Evolutionary conservation across 805 yeast species (phyloP).

Genomic region (Scheffersomyces ergatensis): DNA sequence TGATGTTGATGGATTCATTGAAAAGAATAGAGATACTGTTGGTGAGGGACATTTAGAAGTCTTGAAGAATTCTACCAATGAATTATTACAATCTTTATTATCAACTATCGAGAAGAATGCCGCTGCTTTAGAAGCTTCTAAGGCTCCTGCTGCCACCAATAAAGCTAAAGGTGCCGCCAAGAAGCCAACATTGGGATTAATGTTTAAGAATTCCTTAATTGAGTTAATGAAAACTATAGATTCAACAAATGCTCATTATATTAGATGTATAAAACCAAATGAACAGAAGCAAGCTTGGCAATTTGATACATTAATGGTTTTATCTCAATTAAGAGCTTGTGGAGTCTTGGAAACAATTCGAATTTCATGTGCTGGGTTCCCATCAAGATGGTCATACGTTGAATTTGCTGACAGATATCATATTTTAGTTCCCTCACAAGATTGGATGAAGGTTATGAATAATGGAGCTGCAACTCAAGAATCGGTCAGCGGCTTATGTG

Average conservation of each 20-base stretch:
- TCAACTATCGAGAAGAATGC: constrained; percentile 60
- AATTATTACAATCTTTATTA: constrained; percentile 62
- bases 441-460: constrained; percentile 62
- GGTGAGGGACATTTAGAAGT: constrained; percentile 94
- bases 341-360: constrained; percentile 97
- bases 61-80: constrained; percentile 65
- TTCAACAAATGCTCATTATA: constrained; percentile 93
- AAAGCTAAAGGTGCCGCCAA: constrained; percentile 45
- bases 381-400: constrained; percentile 91
- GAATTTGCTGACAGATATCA: constrained; percentile 91
- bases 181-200: constrained; percentile 93
- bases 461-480: constrained; percentile 40
- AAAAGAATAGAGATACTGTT: constrained; percentile 95
- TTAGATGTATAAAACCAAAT: constrained; percentile 96
- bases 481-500: constrained; percentile 63
- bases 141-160: constrained; percentile 26
- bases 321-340: constrained; percentile 94
- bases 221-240: constrained; percentile 91
- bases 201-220: constrained; percentile 87
- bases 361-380: constrained; percentile 97
- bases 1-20: constrained; percentile 92
- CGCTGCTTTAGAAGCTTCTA: constrained; percentile 44
- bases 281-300: constrained; percentile 94
- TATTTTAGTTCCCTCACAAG: constrained; percentile 68
- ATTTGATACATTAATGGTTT: constrained; percentile 91